phyloP scores from a whole-genome alignment of 129 eudicot genomes.

The Flaveria brownii region DNA sequence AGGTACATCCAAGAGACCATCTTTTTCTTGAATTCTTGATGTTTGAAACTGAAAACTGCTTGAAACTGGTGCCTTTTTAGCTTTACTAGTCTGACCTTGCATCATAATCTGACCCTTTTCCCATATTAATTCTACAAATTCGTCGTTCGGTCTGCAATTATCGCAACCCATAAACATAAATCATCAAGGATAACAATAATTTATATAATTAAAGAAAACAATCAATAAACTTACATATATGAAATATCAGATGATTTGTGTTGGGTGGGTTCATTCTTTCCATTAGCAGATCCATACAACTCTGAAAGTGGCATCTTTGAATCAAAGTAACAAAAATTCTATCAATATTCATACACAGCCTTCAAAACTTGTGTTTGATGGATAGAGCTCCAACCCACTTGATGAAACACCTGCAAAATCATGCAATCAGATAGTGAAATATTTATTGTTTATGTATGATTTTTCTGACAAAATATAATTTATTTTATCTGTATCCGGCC shows the following conservation, averaged over 20 bases:
- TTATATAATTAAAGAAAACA: neutral
- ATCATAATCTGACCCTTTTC: conserved; percentile 89
- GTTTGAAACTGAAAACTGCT: conserved; percentile 47
- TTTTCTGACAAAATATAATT: conserved; percentile 28
- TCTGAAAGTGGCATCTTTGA: conserved; percentile 88
- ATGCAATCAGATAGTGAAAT: conserved; percentile 40
- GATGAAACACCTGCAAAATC: conserved; percentile 48
- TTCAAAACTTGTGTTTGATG: conserved; percentile 20
- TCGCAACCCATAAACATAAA: conserved; percentile 21
- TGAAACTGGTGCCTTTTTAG: conserved; percentile 47
- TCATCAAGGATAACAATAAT: neutral
- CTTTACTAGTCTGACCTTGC: conserved; percentile 77
- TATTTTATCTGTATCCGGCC: conserved; percentile 27
- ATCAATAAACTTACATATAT: conserved; percentile 51
- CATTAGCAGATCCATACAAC: conserved; percentile 53
- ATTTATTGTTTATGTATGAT: conserved; percentile 23
- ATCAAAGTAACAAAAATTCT: conserved; percentile 24
- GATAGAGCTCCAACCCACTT: conserved; percentile 33
- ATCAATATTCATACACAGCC: conserved; percentile 34
- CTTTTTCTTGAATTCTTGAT: conserved; percentile 46
- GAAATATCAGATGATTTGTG: conserved; percentile 48
- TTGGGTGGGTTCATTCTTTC: conserved; percentile 55
- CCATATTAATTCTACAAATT: conserved; percentile 79
- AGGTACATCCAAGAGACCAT: conserved; percentile 43
- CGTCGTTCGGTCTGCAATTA: conserved; percentile 66